phyloP scores from a whole-genome alignment of 176 grass and related monocot genomes.

The Elymus sibiricus region DNA sequence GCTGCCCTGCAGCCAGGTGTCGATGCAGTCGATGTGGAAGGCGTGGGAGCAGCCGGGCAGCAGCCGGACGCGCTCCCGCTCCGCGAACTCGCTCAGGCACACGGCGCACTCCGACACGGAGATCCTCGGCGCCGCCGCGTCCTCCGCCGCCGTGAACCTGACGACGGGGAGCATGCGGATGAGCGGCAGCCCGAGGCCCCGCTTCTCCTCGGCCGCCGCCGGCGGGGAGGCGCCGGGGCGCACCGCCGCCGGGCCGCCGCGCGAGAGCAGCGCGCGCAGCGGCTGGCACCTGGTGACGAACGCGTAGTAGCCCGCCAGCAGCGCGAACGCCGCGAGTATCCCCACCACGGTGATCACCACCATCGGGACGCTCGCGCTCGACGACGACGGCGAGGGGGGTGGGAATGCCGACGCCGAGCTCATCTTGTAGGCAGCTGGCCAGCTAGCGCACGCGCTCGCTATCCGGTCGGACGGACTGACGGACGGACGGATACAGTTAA shows the following conservation, averaged over 20 bases:
- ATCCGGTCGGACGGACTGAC: not conserved
- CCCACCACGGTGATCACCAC: constrained; percentile 71
- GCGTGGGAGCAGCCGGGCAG: constrained; percentile 82
- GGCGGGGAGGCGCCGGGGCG: not conserved
- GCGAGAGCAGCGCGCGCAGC: constrained; percentile 20
- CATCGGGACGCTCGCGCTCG: constrained; percentile 58
- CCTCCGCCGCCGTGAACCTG: constrained; percentile 37
- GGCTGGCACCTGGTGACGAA: constrained; percentile 76
- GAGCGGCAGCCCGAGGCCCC: constrained; percentile 50
- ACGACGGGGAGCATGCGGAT: constrained; percentile 74
- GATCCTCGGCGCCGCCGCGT: not conserved
- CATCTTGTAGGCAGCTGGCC: constrained; percentile 24
- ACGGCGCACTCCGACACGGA: constrained; percentile 77
- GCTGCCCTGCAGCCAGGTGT: constrained; percentile 89
- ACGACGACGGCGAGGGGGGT: not conserved
- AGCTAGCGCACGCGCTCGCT: not conserved
- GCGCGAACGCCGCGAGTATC: constrained; percentile 71
- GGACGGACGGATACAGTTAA: constrained; percentile 11
- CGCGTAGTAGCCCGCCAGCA: constrained; percentile 85
- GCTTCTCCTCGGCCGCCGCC: not conserved
- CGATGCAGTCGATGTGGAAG: constrained; percentile 97
- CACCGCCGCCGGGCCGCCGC: not conserved
- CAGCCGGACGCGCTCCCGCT: constrained; percentile 70
- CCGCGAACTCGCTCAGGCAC: constrained; percentile 79
- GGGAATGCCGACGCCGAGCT: constrained; percentile 22